Conservation (phyloP, 768 basidiomycete genomes). For the Lactarius hengduanensis region DNA sequence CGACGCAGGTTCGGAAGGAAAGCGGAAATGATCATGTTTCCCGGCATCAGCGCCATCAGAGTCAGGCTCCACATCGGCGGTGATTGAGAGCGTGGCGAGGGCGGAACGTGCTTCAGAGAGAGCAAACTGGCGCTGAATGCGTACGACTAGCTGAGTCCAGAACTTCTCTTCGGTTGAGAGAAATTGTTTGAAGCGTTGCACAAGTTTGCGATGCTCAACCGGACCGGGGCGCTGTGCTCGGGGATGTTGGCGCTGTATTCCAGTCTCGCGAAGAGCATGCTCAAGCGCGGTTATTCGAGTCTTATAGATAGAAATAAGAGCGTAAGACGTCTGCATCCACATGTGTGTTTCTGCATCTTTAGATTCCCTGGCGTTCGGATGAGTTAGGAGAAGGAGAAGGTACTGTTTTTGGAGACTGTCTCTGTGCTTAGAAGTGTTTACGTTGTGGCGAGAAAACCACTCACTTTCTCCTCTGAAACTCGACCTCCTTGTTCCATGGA, state of each 20-base stretch:
- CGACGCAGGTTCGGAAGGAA: constrained; percentile 54
- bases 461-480: constrained; percentile 84
- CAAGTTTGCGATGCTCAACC: constrained; percentile 82
- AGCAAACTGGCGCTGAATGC: constrained; percentile 69
- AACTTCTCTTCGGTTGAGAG: constrained; percentile 89
- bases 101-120: constrained; percentile 62
- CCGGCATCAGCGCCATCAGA: constrained; percentile 37
- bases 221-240: constrained; percentile 50
- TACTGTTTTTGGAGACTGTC: constrained; percentile 68
- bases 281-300: constrained; percentile 68
- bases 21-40: constrained; percentile 56
- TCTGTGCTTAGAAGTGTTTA: constrained; percentile 25
- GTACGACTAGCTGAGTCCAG: constrained; percentile 77
- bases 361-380: constrained; percentile 69
- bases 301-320: constrained; percentile 82
- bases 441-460: constrained; percentile 34
- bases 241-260: constrained; percentile 36
- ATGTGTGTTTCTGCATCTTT: constrained; percentile 80
- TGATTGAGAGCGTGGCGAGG: constrained; percentile 57
- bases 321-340: constrained; percentile 92
- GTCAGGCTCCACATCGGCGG: constrained; percentile 38
- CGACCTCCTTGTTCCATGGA: constrained; percentile 84
- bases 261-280: constrained; percentile 31
- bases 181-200: constrained; percentile 88
- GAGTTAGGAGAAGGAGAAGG: constrained; percentile 62